phyloP scores from a whole-genome alignment of 2,329 filamentous ascomycete genomes.

The Aspergillus sp. region DNA sequence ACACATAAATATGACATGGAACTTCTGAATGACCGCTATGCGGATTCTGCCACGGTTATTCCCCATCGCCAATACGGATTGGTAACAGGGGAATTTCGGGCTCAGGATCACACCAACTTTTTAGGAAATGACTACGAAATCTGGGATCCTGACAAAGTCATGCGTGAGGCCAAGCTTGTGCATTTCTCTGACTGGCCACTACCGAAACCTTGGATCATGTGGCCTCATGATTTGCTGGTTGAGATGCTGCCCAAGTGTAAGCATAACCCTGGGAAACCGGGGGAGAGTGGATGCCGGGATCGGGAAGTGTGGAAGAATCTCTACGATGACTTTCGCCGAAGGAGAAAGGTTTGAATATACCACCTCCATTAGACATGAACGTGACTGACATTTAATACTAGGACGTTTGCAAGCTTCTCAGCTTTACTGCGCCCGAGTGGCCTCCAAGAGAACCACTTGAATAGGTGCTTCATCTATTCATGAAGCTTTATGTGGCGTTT shows the following conservation, averaged over 20 bases:
- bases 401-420: conserved; percentile 32
- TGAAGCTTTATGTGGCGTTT: background rate
- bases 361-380: too few relatives aligned
- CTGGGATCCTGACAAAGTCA: conserved; percentile 56
- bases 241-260: conserved; percentile 31
- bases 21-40: conserved; percentile 60
- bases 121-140: conserved; percentile 46
- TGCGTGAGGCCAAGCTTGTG: conserved; percentile 60
- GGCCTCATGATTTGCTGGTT: conserved; percentile 27
- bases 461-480: background rate
- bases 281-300: conserved; percentile 34
- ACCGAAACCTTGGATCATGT: conserved; percentile 59
- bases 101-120: conserved; percentile 48
- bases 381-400: conserved; percentile 2
- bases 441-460: conserved; percentile 8
- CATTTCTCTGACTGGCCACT: conserved; percentile 71
- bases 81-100: conserved; percentile 59
- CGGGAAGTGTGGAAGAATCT: conserved; percentile 33
- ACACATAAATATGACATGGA: conserved; percentile 58
- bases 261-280: conserved; percentile 26
- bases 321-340: conserved; percentile 32
- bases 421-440: conserved; percentile 32
- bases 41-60: conserved; percentile 54
- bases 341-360: conserved; percentile 13
- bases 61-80: conserved; percentile 61